Percentiles rank a stretch among this genome's conserved stretches.
phyloP scores from a whole-genome alignment of 1,284 basidiomycete genomes.

The Cutaneotrichosporon curvatum region DNA sequence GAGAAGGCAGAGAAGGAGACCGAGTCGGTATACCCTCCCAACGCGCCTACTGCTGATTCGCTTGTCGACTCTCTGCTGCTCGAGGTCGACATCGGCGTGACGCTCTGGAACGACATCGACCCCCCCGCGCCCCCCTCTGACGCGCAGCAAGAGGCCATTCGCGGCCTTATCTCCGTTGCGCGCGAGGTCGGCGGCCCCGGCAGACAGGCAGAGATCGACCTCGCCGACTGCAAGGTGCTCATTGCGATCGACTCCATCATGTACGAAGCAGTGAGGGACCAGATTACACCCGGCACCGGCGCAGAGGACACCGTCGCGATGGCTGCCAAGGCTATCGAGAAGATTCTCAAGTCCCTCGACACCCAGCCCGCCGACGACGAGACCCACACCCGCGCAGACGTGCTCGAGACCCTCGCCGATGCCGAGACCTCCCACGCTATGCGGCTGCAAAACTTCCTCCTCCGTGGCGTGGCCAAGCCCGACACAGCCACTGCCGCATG shows the following conservation, averaged over 20 bases:
- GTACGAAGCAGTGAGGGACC: conserved; percentile 31
- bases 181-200: conserved; percentile 17
- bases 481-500: conserved; percentile 17
- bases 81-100: conserved; percentile 29
- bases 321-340: conserved; percentile 26
- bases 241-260: conserved; percentile 35
- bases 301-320: conserved; percentile 29
- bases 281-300: conserved; percentile 23
- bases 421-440: conserved; percentile 28
- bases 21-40: conserved; percentile 46
- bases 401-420: conserved; percentile 33
- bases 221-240: conserved; percentile 38
- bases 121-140: conserved; percentile 27
- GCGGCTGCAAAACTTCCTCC: conserved; percentile 27
- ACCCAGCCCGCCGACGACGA: conserved; percentile 21
- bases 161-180: conserved; percentile 27
- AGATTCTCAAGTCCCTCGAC: conserved; percentile 28
- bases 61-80: conserved; percentile 36
- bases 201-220: conserved; percentile 38
- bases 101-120: conserved; percentile 31
- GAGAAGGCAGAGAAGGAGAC: conserved; percentile 13
- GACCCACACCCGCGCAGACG: conserved; percentile 26
- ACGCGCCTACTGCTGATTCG: conserved; percentile 37
- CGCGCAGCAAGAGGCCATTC: conserved; percentile 27
- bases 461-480: conserved; percentile 3